Conservation (phyloP, 169 alveolate genomes). For the Eimeria tenella region DNA sequence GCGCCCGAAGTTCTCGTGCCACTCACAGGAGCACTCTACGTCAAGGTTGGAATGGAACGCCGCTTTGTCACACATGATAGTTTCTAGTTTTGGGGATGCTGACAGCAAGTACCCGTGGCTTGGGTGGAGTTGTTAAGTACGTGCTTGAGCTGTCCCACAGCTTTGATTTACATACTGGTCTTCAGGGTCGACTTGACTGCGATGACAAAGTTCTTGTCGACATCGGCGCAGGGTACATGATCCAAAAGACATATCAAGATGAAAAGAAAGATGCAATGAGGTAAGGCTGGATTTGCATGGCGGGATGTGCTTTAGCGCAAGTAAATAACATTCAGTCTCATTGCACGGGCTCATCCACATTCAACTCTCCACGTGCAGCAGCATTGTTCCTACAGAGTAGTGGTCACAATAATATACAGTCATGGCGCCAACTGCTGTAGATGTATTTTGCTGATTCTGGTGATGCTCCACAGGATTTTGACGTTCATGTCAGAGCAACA, state of each 20-base stretch:
- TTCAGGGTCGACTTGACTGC: conserved; percentile 76
- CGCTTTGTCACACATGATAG: not conserved
- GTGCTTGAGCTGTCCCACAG: not conserved
- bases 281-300: not conserved
- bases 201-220: conserved; percentile 76
- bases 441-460: not conserved
- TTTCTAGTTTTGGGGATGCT: too few species aligned
- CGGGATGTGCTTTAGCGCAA: not conserved
- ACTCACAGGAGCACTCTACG: conserved; percentile 76
- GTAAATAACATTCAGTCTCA: too few species aligned
- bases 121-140: not conserved
- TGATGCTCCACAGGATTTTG: conserved; percentile 40
- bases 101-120: not conserved
- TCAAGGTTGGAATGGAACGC: conserved; percentile 20
- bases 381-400: too few species aligned
- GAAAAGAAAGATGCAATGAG: conserved; percentile 69
- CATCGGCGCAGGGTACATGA: conserved; percentile 74
- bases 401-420: too few species aligned
- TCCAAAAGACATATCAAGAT: conserved; percentile 70
- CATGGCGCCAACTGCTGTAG: too few species aligned
- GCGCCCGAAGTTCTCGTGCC: conserved; percentile 76
- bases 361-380: too few species aligned
- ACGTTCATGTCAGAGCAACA: conserved; percentile 70
- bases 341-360: not conserved
- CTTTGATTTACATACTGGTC: not conserved